Conservation (phyloP, 1,139 yeast genomes). For the Kodamaea alishanica region DNA sequence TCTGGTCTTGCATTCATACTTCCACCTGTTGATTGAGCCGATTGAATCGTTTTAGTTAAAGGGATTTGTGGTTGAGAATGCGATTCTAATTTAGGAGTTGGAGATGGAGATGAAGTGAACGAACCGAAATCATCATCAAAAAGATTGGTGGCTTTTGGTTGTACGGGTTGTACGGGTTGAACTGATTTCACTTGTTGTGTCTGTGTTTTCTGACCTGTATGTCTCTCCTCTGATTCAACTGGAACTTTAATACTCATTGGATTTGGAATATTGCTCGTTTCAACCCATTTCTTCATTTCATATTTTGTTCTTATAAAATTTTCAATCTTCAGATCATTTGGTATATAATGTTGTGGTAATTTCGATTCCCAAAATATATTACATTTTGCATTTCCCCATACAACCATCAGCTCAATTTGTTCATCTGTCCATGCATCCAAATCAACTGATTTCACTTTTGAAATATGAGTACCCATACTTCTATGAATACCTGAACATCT, state of each 20-base stretch:
- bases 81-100: conserved; percentile 6
- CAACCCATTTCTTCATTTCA: conserved; percentile 83
- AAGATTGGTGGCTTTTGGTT: conserved; percentile 1
- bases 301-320: conserved; percentile 89
- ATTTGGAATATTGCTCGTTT: conserved; percentile 51
- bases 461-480: conserved; percentile 91
- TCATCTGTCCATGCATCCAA: conserved; percentile 96
- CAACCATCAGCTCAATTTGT: conserved; percentile 75
- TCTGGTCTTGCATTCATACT: conserved; percentile 48
- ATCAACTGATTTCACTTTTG: conserved; percentile 84
- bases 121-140: conserved; percentile 44
- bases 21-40: conserved; percentile 39
- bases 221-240: neutral
- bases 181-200: neutral
- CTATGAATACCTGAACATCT: conserved; percentile 93
- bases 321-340: conserved; percentile 82
- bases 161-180: neutral
- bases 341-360: conserved; percentile 66
- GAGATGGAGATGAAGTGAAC: conserved; percentile 30
- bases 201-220: no score
- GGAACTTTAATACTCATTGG: conserved; percentile 40
- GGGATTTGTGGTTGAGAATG: neutral
- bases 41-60: conserved; percentile 8
- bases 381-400: conserved; percentile 83
- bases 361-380: conserved; percentile 80